Conservation (phyloP, 805 yeast genomes). For the Vanderwaltozyma polyspora region DNA sequence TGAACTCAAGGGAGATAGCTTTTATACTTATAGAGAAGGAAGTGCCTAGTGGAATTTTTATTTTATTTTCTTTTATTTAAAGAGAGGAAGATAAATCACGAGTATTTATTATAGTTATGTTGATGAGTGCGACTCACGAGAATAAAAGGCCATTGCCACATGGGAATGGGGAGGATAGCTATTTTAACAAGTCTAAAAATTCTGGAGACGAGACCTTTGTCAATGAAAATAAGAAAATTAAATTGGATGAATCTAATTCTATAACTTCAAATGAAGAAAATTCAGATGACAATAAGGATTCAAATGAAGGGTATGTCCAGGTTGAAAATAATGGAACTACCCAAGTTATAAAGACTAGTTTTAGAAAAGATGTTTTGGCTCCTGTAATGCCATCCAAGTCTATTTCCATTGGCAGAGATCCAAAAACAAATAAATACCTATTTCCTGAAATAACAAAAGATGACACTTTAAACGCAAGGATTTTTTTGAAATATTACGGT, state of each 20-base stretch:
- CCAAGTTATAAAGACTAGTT: too few relatives aligned
- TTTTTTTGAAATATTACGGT: slow-evolving; percentile 50
- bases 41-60: too few relatives aligned
- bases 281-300: background rate
- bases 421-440: slow-evolving; percentile 23
- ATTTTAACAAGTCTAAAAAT: background rate
- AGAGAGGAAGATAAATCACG: too few relatives aligned
- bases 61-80: too few relatives aligned
- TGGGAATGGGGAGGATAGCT: background rate
- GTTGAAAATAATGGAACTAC: background rate
- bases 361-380: background rate
- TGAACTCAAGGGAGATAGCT: too few relatives aligned
- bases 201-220: background rate
- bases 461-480: slow-evolving; percentile 37
- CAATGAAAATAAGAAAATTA: background rate
- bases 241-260: background rate
- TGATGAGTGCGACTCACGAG: too few relatives aligned
- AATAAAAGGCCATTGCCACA: background rate
- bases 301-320: background rate
- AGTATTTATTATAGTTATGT: too few relatives aligned
- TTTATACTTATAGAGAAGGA: too few relatives aligned
- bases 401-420: slow-evolving; percentile 15
- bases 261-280: too few relatives aligned
- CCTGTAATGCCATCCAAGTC: background rate
- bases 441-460: slow-evolving; percentile 33